Evolutionary conservation across 1,284 basidiomycete species (phyloP).

Genomic region (Ceratobasidium sp.): DNA sequence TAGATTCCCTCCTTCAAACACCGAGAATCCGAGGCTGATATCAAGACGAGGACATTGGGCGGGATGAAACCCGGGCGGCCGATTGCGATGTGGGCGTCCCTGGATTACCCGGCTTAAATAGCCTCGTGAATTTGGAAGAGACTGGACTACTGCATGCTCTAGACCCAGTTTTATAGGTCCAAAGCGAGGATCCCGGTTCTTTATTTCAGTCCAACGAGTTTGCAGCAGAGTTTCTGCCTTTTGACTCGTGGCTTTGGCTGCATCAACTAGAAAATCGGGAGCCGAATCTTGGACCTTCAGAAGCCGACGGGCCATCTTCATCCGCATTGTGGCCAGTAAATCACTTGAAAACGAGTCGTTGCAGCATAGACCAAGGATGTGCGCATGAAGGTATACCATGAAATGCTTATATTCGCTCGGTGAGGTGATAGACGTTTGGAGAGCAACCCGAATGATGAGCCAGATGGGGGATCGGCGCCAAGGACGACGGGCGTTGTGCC

Average conservation of each 20-base stretch:
- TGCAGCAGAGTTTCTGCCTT: constrained; percentile 44
- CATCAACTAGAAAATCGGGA: constrained; percentile 41
- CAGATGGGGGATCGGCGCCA: constrained; percentile 59
- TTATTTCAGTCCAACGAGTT: constrained; percentile 47
- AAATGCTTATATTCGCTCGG: constrained; percentile 56
- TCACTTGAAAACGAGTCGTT: constrained; percentile 46
- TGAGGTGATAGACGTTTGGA: constrained; percentile 54
- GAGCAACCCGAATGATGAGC: constrained; percentile 43
- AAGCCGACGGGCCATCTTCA: constrained; percentile 52
- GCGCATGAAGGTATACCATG: constrained; percentile 53
- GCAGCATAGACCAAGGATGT: constrained; percentile 45
- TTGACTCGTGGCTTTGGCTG: constrained; percentile 42
- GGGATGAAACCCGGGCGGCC: neutral
- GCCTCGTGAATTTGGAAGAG: constrained; percentile 46
- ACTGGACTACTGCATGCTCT: constrained; percentile 44
- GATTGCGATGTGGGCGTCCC: neutral
- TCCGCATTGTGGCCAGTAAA: constrained; percentile 49
- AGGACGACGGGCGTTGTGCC: constrained; percentile 51
- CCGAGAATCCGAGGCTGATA: neutral
- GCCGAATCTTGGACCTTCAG: constrained; percentile 50
- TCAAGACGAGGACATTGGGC: neutral
- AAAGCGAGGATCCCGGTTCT: neutral
- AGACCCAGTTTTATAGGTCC: constrained; percentile 45
- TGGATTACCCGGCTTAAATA: constrained; percentile 45
- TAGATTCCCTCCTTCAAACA: neutral